Evolutionary conservation across 352 stramenopile species (phyloP), one percentile per base, ranked within the genome.

Genomic region (Pythium dissimile): DNA sequence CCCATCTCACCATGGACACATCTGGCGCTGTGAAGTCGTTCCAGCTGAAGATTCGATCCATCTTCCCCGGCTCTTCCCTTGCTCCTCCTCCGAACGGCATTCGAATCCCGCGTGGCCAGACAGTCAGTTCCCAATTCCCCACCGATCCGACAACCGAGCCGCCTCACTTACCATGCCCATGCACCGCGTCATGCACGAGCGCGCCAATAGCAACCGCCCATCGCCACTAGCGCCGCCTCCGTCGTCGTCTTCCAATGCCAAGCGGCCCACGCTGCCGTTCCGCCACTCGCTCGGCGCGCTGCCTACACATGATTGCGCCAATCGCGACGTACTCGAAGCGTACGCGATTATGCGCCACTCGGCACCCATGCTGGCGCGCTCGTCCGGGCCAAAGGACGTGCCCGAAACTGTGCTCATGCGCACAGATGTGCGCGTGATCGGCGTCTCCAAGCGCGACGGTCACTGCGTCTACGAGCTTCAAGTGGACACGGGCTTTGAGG

Each of bases 391-490:
- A 30, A 59, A 44, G 18, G 50, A 52, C 7, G 13, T 47, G 6
- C 47, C 54, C 0, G 62, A 69, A 26, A 64, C 16, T 34, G 39
- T 59, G 10, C 57, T 69, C 49, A 59, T 47, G 30, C 56, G 47
- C 32, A 66, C 55, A 1, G 21, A 37, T 5, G 72, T 81, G 15
- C 62, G 68, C 27, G 69, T 92, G 48, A 27, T 80, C 23, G 76
- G 73, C 13, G 69, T 90, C 47, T 66, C 66, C 9, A 64, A 47
- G 8, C 59, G 57, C 0, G 28, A 62, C 45, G 58, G 62, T 42
- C 75, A 89, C 66, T 83, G 73, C 42, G 68, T 69, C 15, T 92
- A 79, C 64, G 55, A 64, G 37, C 24, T 90, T 45, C 67, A 88
- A 12, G 75, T 92, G 18, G 65, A 83, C 48, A 84, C 78, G 18